Percentiles rank a stretch among this genome's conserved stretches.
These are phyloP conservation scores for Pilobolus umbonatus DNA, from an alignment of 192 early-diverging fungal species.

Conservation along the genomic window DNA sequence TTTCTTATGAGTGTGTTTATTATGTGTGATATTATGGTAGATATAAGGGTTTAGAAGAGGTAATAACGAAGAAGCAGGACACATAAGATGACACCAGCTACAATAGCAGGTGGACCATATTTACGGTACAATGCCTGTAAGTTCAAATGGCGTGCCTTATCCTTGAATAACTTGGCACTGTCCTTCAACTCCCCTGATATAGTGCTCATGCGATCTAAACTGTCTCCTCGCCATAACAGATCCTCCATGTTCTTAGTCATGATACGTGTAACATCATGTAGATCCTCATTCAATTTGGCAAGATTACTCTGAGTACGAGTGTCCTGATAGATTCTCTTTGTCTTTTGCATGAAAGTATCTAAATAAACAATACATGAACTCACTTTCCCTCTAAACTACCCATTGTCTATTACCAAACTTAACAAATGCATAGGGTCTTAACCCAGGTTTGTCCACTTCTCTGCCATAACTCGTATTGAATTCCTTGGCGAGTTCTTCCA, in stretches of 20 bases:
- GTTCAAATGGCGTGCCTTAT: constrained; percentile 82
- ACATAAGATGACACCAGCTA: constrained; percentile 73
- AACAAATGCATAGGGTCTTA: constrained; percentile 95
- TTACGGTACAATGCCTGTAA: constrained; percentile 89
- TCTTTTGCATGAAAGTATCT: constrained; percentile 99
- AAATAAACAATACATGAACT: not conserved
- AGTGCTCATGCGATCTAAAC: constrained; percentile 60
- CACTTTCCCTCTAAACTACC: not conserved
- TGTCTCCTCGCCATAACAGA: constrained; percentile 85
- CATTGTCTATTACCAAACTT: constrained; percentile 69
- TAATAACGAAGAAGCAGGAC: constrained; percentile 68
- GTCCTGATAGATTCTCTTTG: constrained; percentile 94
- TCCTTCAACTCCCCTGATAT: constrained; percentile 42
- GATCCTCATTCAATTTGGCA: constrained; percentile 90
- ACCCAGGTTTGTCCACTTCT: constrained; percentile 75
- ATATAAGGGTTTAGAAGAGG: constrained; percentile 39
- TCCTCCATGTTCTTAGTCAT: constrained; percentile 99
- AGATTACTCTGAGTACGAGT: constrained; percentile 88
- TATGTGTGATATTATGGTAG: not conserved
- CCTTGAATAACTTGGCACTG: constrained; percentile 72
- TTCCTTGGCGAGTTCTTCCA: constrained; percentile 93
- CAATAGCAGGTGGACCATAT: constrained; percentile 83
- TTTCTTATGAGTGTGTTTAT: too few relatives aligned
- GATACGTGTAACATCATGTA: constrained; percentile 93
- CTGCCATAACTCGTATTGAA: constrained; percentile 90